Evolutionary conservation across 2,329 filamentous ascomycete genomes (phyloP).

Genomic region (Sclerotinia glacialis): DNA sequence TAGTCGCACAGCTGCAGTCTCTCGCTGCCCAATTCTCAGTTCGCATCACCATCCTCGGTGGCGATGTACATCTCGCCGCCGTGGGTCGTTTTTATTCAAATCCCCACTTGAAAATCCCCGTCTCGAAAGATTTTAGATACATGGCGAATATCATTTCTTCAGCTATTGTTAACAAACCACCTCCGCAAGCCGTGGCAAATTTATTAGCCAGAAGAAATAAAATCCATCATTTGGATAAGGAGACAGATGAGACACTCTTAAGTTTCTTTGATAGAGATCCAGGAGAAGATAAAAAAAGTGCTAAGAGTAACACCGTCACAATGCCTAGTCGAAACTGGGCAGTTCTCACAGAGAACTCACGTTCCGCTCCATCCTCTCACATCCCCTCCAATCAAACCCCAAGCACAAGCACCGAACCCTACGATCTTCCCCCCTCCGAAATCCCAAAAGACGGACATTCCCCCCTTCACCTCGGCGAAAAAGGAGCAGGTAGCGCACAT

Average conservation of each 20-base stretch:
- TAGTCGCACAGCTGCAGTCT: conserved; percentile 78
- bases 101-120: conserved; percentile 71
- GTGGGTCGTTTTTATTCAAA: conserved; percentile 94
- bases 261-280: conserved; percentile 91
- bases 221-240: conserved; percentile 62
- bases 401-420: conserved; percentile 8
- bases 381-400: conserved; percentile 24
- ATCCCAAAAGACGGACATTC: conserved; percentile 64
- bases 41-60: conserved; percentile 86
- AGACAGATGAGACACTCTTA: conserved; percentile 91
- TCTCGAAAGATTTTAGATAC: conserved; percentile 83
- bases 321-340: conserved; percentile 95
- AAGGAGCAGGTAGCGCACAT: conserved; percentile 74
- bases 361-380: conserved; percentile 43
- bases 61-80: conserved; percentile 89
- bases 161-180: conserved; percentile 93
- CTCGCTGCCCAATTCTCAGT: conserved; percentile 83
- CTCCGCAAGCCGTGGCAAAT: conserved; percentile 83
- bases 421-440: conserved; percentile 33
- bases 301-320: conserved; percentile 75
- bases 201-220: conserved; percentile 88
- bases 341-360: conserved; percentile 80
- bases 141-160: conserved; percentile 95
- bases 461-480: conserved; percentile 72
- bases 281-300: conserved; percentile 70